Evolutionary conservation across 1,284 basidiomycete species (phyloP), one percentile per base, ranked within the genome.

Genomic region (Puccinia coronata): DNA sequence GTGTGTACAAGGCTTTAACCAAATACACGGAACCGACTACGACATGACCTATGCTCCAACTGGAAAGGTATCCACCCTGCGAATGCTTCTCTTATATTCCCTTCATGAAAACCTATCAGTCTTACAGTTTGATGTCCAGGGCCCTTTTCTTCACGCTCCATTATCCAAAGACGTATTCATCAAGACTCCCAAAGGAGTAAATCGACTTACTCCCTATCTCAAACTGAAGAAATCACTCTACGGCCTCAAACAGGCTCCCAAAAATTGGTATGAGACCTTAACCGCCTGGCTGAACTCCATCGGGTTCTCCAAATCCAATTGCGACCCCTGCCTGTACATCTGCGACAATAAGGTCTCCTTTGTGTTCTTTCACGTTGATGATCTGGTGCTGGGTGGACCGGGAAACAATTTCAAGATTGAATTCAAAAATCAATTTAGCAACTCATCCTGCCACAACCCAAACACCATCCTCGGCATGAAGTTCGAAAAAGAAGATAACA

Each of bases 1-100:
- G 9, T 67, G 63, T 39, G 63, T 39, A 34, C 63, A 67, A 67
- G 63, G 63, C 9, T 67, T 67, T 31, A 34, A 28, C 39, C 63
- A 67, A 39, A 14, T 23, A 8, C 36, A 67, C 39, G 63, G 23
- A 39, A 67, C 36, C 36, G 63, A 67, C 23, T 67, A 6, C 36
- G 16, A 28, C 5, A 23, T 34, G 36, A 67, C 63, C 63, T 67
- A 34, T 31, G 63, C 63, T 28, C 63, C 63, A 12, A 67, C 63
- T 12, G 63, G 63, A 47, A 47, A 47, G 16, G 8, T 47, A 8
- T 47, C 43, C 16, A 47, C 43, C 16, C 16, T 47, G 12, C 57
- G 20, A 47, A 47, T 47, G 43, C 8, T 47, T 8, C 16, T 47
- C 9, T 47, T 47, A 47, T 47, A 47, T 16, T 47, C 16, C 9